Evolutionary conservation across 2,329 filamentous ascomycete species (phyloP).

Genomic region (Fusarium austroafricanum): DNA sequence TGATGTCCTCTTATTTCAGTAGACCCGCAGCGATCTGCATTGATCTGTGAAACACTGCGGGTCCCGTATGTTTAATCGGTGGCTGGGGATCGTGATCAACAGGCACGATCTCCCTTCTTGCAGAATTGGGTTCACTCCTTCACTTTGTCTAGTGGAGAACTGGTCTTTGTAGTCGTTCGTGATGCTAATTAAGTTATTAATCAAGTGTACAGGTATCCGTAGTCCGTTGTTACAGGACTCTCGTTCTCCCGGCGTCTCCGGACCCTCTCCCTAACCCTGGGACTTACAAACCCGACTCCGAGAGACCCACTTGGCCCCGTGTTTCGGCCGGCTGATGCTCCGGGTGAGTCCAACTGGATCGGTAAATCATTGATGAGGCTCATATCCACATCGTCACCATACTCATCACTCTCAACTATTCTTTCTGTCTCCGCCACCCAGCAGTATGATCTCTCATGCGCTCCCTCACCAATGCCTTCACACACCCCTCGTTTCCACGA

Average conservation of each 20-base stretch:
- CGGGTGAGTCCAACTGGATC: slow-evolving; percentile 17
- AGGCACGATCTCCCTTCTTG: slow-evolving; percentile 28
- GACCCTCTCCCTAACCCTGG: slow-evolving; percentile 1
- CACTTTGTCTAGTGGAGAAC: not conserved
- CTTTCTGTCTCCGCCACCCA: slow-evolving; percentile 57
- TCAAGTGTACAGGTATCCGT: slow-evolving; percentile 13
- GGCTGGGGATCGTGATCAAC: slow-evolving; percentile 34
- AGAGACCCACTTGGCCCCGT: slow-evolving; percentile 20
- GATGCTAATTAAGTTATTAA: not conserved
- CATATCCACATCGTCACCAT: slow-evolving; percentile 16
- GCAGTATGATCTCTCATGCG: slow-evolving; percentile 65
- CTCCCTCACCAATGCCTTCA: slow-evolving; percentile 50
- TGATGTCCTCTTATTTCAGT: slow-evolving; percentile 12
- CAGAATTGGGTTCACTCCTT: slow-evolving; percentile 1
- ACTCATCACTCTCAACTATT: slow-evolving; percentile 16
- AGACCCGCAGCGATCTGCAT: not conserved
- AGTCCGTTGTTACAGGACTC: slow-evolving; percentile 19
- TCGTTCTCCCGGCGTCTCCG: slow-evolving; percentile 16
- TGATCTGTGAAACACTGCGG: no score
- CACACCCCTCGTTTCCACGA: slow-evolving; percentile 60
- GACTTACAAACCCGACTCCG: slow-evolving; percentile 16
- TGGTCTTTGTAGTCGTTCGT: not conserved
- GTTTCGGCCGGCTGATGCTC: slow-evolving; percentile 18
- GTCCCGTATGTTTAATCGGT: not conserved
- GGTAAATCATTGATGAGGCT: slow-evolving; percentile 15